Conservation (phyloP, 192 early-diverging fungal genomes). For the Backusella luteola region DNA sequence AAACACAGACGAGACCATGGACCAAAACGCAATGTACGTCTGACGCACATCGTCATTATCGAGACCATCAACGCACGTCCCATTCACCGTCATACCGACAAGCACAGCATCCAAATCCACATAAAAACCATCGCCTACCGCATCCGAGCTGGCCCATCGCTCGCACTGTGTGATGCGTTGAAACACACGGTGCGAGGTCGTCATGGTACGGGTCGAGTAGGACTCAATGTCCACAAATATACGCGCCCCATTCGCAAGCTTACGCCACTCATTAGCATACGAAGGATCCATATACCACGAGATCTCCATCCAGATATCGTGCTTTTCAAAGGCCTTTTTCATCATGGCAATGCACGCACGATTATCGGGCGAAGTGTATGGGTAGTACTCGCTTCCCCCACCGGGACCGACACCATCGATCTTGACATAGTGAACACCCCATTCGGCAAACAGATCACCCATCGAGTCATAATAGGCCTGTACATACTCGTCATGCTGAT, state of each 20-base stretch:
- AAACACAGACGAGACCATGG: constrained; percentile 26
- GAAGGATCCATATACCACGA: constrained; percentile 30
- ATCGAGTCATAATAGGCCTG: constrained; percentile 29
- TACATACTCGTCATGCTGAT: constrained; percentile 6
- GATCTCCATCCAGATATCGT: constrained; percentile 34
- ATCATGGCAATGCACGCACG: constrained; percentile 19
- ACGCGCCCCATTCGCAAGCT: constrained; percentile 24
- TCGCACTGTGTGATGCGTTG: constrained; percentile 21
- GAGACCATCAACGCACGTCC: constrained; percentile 28
- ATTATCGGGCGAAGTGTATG: constrained; percentile 28
- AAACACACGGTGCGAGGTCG: constrained; percentile 29
- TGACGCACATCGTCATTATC: constrained; percentile 25
- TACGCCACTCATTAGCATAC: constrained; percentile 20
- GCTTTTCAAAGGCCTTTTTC: constrained; percentile 17
- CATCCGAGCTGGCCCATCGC: constrained; percentile 18
- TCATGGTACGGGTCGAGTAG: constrained; percentile 29
- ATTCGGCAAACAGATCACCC: constrained; percentile 30
- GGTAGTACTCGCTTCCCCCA: constrained; percentile 23
- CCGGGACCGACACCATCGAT: constrained; percentile 33
- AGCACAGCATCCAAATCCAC: constrained; percentile 27
- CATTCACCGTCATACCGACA: constrained; percentile 33
- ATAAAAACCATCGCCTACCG: constrained; percentile 23
- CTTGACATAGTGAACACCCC: constrained; percentile 31
- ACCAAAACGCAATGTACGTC: constrained; percentile 33
- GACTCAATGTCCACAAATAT: constrained; percentile 34